These are phyloP conservation scores for Saturnispora halmiae DNA, from an alignment of 805 yeast genomes.

Conservation along the genomic window DNA sequence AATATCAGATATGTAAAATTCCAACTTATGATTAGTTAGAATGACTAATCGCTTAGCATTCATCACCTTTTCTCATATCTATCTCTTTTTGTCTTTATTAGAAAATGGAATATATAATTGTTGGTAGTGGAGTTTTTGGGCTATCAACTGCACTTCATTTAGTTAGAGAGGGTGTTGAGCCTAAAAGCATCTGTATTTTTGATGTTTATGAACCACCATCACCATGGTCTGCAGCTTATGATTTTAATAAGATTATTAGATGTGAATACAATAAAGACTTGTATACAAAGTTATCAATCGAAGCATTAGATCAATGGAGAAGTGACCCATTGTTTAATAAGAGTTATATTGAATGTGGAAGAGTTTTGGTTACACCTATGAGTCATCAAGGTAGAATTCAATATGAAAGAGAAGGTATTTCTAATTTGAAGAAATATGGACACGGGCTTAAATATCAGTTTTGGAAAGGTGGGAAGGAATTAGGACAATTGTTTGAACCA, in stretches of 20 bases:
- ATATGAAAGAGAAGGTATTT: conserved; percentile 31
- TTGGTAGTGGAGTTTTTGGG: conserved; percentile 38
- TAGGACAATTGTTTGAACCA: conserved; percentile 16
- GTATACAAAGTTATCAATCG: conserved; percentile 35
- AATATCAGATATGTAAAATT: too few species aligned
- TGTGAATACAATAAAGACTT: conserved; percentile 36
- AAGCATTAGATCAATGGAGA: conserved; percentile 35
- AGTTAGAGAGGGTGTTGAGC: conserved; percentile 20
- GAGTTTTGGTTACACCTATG: conserved; percentile 31
- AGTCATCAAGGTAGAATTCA: conserved; percentile 27
- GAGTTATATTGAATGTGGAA: conserved; percentile 32
- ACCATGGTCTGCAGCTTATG: conserved; percentile 38
- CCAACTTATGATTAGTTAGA: too few species aligned
- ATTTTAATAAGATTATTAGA: conserved; percentile 40
- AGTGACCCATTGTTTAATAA: conserved; percentile 25
- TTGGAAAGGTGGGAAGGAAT: conserved; percentile 24
- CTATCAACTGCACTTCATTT: conserved; percentile 34
- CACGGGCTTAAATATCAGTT: conserved; percentile 24
- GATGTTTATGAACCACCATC: conserved; percentile 39
- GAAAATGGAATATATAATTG: conserved; percentile 16
- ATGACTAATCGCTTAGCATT: too few species aligned
- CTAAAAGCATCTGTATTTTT: conserved; percentile 23
- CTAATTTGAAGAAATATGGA: conserved; percentile 22
- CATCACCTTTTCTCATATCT: too few species aligned
- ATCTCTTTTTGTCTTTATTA: too few species aligned